phyloP scores from a whole-genome alignment of 2,329 filamentous ascomycete species.

The Sphaerulina vaccinii region DNA sequence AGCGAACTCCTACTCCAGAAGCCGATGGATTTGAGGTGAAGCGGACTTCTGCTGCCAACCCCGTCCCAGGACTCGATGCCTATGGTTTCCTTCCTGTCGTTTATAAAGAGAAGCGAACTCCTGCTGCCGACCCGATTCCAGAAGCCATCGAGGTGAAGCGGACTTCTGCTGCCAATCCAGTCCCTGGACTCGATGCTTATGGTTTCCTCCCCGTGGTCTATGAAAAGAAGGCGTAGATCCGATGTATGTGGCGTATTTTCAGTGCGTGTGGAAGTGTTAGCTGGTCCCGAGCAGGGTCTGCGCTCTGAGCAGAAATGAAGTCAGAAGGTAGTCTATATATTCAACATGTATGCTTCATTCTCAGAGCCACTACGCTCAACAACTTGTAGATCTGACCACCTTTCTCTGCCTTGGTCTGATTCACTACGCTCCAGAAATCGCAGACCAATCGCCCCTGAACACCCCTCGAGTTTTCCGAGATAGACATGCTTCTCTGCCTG shows the following conservation, averaged over 20 bases:
- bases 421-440: too few relatives aligned
- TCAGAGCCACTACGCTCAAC: too few relatives aligned
- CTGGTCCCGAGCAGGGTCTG: not conserved
- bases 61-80: not conserved
- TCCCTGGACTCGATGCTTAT: not conserved
- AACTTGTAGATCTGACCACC: too few relatives aligned
- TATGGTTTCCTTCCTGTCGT: not conserved
- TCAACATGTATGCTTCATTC: not conserved
- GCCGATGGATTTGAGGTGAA: not conserved
- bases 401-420: too few relatives aligned
- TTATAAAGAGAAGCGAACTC: not conserved
- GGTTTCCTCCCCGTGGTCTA: not conserved
- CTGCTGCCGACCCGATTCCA: not conserved
- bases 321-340: not conserved
- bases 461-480: too few relatives aligned
- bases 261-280: not conserved
- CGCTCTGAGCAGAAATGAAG: not conserved
- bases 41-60: conserved; percentile 1
- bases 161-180: not conserved
- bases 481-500: too few relatives aligned
- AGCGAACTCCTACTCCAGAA: not conserved
- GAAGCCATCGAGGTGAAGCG: not conserved
- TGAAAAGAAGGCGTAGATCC: not conserved
- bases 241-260: not conserved
- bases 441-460: too few relatives aligned